phyloP scores from a whole-genome alignment of 2,329 filamentous ascomycete species.

The Pseudopithomyces chartarum region DNA sequence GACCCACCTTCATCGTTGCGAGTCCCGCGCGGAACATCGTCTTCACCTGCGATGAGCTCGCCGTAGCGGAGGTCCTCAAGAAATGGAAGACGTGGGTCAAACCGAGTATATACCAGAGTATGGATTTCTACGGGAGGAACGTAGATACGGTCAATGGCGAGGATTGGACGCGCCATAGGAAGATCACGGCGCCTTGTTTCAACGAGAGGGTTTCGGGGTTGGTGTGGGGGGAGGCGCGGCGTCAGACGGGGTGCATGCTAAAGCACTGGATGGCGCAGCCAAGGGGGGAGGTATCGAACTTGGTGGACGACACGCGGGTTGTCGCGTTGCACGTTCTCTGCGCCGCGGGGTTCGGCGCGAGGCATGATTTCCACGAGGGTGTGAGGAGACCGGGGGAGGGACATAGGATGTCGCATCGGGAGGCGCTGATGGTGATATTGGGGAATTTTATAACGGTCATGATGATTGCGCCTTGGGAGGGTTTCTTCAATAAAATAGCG shows the following conservation, averaged over 20 bases:
- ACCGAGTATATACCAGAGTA: conserved; percentile 23
- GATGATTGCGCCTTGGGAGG: conserved; percentile 13
- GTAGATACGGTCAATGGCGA: conserved; percentile 30
- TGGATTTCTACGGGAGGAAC: conserved; percentile 26
- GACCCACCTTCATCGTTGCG: conserved; percentile 22
- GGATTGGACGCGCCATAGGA: conserved; percentile 52
- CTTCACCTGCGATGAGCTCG: conserved; percentile 20
- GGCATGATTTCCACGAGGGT: conserved; percentile 19
- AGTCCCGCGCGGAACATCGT: conserved; percentile 18
- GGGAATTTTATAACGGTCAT: conserved; percentile 28
- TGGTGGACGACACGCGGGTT: conserved; percentile 40
- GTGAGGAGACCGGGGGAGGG: conserved; percentile 16
- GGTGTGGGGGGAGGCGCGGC: conserved; percentile 62
- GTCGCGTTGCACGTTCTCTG: conserved; percentile 46
- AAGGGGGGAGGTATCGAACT: conserved; percentile 24
- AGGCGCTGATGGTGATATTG: conserved; percentile 33
- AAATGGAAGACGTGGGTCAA: conserved; percentile 29
- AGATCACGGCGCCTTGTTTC: conserved; percentile 49
- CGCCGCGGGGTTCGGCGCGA: conserved; percentile 44
- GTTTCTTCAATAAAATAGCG: conserved; percentile 14
- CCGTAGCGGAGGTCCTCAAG: conserved; percentile 18
- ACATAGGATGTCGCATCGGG: conserved; percentile 20
- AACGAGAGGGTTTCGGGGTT: conserved; percentile 49
- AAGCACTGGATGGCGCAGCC: conserved; percentile 24
- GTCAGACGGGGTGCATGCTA: conserved; percentile 55